Evolutionary conservation across 1,284 basidiomycete species (phyloP).

Genomic region (Boletus semigastroideus): DNA sequence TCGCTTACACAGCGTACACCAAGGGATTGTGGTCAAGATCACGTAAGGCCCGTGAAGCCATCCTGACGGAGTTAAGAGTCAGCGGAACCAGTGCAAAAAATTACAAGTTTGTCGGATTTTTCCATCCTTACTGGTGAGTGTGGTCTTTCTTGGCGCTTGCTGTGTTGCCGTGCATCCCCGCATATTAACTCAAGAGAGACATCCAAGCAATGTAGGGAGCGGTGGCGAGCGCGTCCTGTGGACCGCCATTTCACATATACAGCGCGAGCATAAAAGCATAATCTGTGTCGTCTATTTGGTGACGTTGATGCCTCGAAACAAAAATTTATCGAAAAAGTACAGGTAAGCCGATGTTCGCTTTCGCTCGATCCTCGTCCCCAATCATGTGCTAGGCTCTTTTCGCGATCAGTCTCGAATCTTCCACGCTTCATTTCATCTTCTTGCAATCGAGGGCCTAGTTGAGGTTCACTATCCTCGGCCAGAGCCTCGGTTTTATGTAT

Average conservation of each 20-base stretch:
- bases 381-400: constrained; percentile 70
- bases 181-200: constrained; percentile 34
- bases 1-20: constrained; percentile 30
- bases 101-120: constrained; percentile 75
- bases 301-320: constrained; percentile 80
- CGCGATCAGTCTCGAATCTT: constrained; percentile 70
- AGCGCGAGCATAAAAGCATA: constrained; percentile 67
- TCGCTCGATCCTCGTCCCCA: background rate
- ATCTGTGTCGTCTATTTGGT: constrained; percentile 90
- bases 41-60: constrained; percentile 13
- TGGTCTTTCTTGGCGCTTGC: background rate
- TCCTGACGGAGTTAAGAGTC: constrained; percentile 20
- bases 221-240: constrained; percentile 97
- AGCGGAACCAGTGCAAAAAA: background rate
- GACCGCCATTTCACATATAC: constrained; percentile 84
- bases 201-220: constrained; percentile 88
- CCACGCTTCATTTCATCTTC: constrained; percentile 75
- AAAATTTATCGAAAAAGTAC: constrained; percentile 80
- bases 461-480: constrained; percentile 94
- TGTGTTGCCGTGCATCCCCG: constrained; percentile 31
- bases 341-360: constrained; percentile 47
- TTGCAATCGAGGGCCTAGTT: constrained; percentile 69
- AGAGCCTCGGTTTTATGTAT: constrained; percentile 85
- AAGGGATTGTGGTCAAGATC: constrained; percentile 23
- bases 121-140: constrained; percentile 93